Base-by-base conservation (phyloP, 129 eudicot species). In the Calendula officinalis region DNA sequence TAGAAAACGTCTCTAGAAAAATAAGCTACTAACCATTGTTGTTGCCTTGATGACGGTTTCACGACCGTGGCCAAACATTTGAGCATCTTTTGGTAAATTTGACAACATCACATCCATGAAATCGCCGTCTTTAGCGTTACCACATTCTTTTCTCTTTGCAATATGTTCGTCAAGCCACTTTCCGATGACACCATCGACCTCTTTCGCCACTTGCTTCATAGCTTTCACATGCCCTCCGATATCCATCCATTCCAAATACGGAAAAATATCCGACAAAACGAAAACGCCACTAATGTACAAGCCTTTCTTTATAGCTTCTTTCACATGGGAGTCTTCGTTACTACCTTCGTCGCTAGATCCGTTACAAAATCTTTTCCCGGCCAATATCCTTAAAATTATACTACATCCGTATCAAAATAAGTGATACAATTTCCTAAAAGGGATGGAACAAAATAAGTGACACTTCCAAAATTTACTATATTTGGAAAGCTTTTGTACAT, bases 1-100 rank as follows among this genome's bases (percentile, higher is more conserved):
- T 11, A 8, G 2, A 34, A 10, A 13, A 4, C 27, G 9, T n/a
- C n/a, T n/a, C n/a, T 35, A 27, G n/a, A 33, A 47, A 67, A 74
- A 5, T 30, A 15, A 27, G 54, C 3, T 13, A 45, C 46, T 5
- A 1, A 84, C 90, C 73, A 56, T 17, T 42, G 74, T 57, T 45
- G 86, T 80, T 37, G 90, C 80, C 78, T 80, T 83, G 78, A 83
- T 74, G 60, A 83, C 46, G 46, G 70, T 79, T 11, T 75, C 70
- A 2, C 76, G 78, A 2, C 52, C 54, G 39, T 53, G 35, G 8
- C 76, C 76, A 4, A 30, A 61, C 14, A 56, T 57, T 15, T 41
- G 22, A 1, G 43, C 52, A 14, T 74, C 62, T 77, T 78, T 62
- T 34, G 75, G 53, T 5, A 82, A 9, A 60, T 42, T 66, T 3